These are phyloP conservation scores for Euphrasia arctica DNA, from an alignment of 305 asterid genomes.

Conservation along the genomic window DNA sequence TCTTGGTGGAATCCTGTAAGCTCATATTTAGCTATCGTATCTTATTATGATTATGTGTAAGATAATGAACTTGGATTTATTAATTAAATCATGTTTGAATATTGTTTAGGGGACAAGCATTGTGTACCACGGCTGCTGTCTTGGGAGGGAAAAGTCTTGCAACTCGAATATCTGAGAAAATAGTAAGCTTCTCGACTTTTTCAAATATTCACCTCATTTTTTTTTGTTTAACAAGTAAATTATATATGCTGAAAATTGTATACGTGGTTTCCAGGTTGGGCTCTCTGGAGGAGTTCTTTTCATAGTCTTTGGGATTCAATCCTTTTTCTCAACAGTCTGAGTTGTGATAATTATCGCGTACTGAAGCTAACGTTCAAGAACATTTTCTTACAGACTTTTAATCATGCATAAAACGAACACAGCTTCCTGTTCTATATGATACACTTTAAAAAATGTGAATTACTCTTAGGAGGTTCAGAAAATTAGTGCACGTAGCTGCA, in stretches of 20 bases:
- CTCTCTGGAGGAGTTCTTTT: slow-evolving; percentile 90
- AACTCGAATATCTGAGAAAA: slow-evolving; percentile 80
- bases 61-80: neutral
- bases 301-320: slow-evolving; percentile 90
- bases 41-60: too few species aligned
- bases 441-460: too few species aligned
- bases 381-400: neutral
- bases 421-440: too few species aligned
- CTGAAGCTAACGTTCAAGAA: too few species aligned
- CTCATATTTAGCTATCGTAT: slow-evolving; percentile 1
- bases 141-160: slow-evolving; percentile 96
- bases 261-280: slow-evolving; percentile 48
- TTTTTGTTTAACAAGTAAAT: neutral
- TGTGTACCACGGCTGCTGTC: slow-evolving; percentile 96
- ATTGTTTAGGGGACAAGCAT: slow-evolving; percentile 78
- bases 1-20: slow-evolving; percentile 96
- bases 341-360: slow-evolving; percentile 29
- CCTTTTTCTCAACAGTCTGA: slow-evolving; percentile 70
- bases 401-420: neutral
- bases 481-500: too few species aligned
- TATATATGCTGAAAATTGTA: neutral
- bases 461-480: too few species aligned
- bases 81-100: slow-evolving; percentile 11
- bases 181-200: slow-evolving; percentile 40
- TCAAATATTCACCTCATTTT: slow-evolving; percentile 7